phyloP scores from a whole-genome alignment of 768 basidiomycete species.

The Sporobolomyces phaffii region DNA sequence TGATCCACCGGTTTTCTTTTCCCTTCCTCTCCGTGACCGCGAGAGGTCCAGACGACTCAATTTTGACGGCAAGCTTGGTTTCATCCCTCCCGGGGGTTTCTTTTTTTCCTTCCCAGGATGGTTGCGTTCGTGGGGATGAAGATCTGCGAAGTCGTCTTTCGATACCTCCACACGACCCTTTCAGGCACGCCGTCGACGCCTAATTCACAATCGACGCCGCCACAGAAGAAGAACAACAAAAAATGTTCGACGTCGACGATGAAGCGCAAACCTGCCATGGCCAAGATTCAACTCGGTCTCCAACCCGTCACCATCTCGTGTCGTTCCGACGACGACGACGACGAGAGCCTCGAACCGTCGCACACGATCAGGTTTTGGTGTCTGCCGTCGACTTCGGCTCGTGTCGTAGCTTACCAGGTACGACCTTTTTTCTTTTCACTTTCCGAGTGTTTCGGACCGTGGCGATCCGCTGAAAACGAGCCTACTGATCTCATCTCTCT shows the following conservation, averaged over 20 bases:
- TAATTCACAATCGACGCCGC: background rate
- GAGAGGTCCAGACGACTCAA: no score
- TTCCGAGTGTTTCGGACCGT: background rate
- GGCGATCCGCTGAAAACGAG: no score
- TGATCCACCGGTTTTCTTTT: background rate
- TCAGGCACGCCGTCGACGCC: no score
- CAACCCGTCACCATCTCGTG: slow-evolving; percentile 9
- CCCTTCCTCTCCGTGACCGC: no score
- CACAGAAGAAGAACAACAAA: background rate
- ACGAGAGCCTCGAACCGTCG: no score
- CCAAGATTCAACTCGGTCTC: slow-evolving; percentile 26
- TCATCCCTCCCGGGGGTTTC: no score
- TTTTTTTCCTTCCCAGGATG: no score
- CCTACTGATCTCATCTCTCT: background rate
- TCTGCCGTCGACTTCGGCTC: slow-evolving; percentile 18
- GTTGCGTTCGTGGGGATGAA: slow-evolving; percentile 33
- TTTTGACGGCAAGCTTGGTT: no score
- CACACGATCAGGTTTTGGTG: slow-evolving; percentile 8
- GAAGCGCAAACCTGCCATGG: slow-evolving; percentile 16
- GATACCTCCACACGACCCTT: slow-evolving; percentile 10
- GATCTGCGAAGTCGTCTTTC: slow-evolving; percentile 29
- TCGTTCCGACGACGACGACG: background rate
- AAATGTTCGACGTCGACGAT: background rate
- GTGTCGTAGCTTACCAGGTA: slow-evolving; percentile 14
- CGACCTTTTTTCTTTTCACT: background rate